phyloP scores from a whole-genome alignment of 2,329 filamentous ascomycete species.

The Sporothrix pallida region DNA sequence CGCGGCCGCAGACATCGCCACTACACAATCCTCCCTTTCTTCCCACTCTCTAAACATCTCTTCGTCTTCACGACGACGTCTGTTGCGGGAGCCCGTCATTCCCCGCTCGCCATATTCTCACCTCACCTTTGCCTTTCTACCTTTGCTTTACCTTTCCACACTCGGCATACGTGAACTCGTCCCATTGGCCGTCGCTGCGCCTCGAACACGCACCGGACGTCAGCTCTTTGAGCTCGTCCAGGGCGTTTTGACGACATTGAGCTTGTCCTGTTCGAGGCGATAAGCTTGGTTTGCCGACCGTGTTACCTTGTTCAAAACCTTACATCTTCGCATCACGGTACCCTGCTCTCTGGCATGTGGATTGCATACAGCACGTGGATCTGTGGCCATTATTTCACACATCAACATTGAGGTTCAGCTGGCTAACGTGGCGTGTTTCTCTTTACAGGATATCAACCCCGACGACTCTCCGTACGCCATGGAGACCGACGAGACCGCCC shows the following conservation, averaged over 20 bases:
- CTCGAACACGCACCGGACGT: not conserved
- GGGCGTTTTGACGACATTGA: not conserved
- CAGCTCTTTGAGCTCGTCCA: constrained; percentile 6
- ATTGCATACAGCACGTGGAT: too few species aligned
- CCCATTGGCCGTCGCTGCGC: constrained; percentile 17
- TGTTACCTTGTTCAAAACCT: too few species aligned
- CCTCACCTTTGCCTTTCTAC: not conserved
- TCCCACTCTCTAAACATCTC: not conserved
- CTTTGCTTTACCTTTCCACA: not conserved
- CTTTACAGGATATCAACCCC: constrained; percentile 46
- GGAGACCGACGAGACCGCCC: constrained; percentile 59
- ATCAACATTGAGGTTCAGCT: not conserved
- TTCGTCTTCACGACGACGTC: not conserved
- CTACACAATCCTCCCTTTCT: not conserved
- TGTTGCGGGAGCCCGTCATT: not conserved
- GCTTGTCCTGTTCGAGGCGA: not conserved
- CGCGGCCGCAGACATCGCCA: not conserved
- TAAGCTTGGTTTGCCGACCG: not conserved
- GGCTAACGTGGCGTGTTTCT: constrained; percentile 39
- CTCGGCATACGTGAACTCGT: not conserved
- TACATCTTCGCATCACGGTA: not conserved
- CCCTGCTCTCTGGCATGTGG: not conserved
- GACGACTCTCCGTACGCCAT: constrained; percentile 62
- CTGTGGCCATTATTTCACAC: not conserved
- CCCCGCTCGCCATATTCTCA: not conserved